Percentiles rank a stretch among this genome's conserved stretches.
Evolutionary conservation across 1,284 basidiomycete species (phyloP).

Genomic region (Ceratobasidium sp.): DNA sequence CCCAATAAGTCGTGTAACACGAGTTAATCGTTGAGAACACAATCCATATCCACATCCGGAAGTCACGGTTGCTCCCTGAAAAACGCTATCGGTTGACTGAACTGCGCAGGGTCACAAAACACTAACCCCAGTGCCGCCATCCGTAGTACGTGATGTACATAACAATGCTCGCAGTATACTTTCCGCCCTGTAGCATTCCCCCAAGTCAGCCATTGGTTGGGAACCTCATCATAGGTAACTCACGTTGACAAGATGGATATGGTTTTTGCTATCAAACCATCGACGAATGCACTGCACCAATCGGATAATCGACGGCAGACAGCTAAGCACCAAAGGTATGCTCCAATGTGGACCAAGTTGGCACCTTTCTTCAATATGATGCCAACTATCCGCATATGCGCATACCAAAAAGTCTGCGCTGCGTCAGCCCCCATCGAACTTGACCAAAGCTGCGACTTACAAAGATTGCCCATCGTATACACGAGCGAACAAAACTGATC

Average conservation of each 20-base stretch:
- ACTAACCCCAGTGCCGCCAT: constrained; percentile 73
- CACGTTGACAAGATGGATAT: constrained; percentile 87
- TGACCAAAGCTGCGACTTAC: constrained; percentile 17
- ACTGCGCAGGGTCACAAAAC: constrained; percentile 1
- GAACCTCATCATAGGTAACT: constrained; percentile 43
- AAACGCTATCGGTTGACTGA: constrained; percentile 5
- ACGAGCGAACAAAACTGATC: constrained; percentile 83
- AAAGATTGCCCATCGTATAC: constrained; percentile 76
- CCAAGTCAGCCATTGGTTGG: background rate
- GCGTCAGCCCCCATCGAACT: background rate
- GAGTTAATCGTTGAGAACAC: constrained; percentile 69
- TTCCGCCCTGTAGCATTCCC: constrained; percentile 65
- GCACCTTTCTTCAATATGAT: constrained; percentile 56
- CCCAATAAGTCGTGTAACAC: constrained; percentile 80
- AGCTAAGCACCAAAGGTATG: constrained; percentile 61
- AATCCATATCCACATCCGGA: constrained; percentile 67
- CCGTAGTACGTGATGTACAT: constrained; percentile 69
- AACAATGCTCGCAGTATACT: constrained; percentile 73
- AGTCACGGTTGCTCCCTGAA: constrained; percentile 52
- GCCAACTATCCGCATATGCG: constrained; percentile 66
- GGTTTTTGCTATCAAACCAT: constrained; percentile 75
- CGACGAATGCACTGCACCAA: constrained; percentile 86
- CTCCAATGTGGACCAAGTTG: constrained; percentile 57
- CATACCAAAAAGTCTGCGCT: constrained; percentile 66
- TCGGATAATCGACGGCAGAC: constrained; percentile 73